Evolutionary conservation across 2,329 filamentous ascomycete genomes (phyloP).

Genomic region (Ceratocystis cubensis): DNA sequence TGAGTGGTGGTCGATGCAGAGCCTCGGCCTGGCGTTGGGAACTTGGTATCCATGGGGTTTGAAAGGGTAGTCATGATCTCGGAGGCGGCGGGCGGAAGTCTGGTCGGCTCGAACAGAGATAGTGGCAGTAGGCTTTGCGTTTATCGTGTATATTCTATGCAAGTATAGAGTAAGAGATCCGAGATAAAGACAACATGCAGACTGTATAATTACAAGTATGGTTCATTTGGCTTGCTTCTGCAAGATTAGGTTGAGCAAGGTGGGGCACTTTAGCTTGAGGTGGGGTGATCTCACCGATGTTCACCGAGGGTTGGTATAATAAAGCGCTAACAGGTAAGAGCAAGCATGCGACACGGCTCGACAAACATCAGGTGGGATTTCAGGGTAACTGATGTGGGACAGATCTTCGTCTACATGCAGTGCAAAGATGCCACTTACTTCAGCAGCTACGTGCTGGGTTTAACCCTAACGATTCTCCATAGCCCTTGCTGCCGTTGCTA

Average conservation of each 20-base stretch:
- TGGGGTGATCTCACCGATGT: neutral
- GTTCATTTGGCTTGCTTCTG: no score
- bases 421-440: neutral
- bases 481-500: constrained; percentile 11
- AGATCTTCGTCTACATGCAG: neutral
- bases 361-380: neutral
- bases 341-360: neutral
- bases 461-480: neutral
- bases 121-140: neutral
- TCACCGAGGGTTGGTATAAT: neutral
- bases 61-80: constrained; percentile 13
- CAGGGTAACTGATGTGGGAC: neutral
- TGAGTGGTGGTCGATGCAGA: constrained; percentile 43
- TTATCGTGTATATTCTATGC: neutral
- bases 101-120: neutral
- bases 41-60: constrained; percentile 39
- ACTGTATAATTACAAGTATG: no score
- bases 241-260: neutral
- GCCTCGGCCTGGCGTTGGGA: constrained; percentile 39
- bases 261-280: neutral
- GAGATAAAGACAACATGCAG: no score
- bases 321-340: neutral
- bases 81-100: neutral
- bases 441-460: neutral
- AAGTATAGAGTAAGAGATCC: neutral